Evolutionary conservation across 2,329 filamentous ascomycete species (phyloP).

Genomic region (Scolecobasidium constrictum): DNA sequence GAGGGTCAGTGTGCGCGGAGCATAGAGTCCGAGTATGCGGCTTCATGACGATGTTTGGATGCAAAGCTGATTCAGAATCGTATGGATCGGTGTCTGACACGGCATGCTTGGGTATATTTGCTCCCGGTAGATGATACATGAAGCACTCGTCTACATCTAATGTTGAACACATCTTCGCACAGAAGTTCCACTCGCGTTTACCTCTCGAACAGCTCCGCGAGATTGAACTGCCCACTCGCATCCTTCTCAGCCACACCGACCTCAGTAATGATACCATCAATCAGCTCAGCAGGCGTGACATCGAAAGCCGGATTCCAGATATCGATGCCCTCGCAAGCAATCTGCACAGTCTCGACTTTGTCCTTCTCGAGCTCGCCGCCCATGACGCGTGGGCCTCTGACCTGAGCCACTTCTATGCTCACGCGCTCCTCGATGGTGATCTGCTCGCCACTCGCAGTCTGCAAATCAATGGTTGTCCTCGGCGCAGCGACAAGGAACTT

Average conservation of each 20-base stretch:
- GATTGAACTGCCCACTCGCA: constrained; percentile 55
- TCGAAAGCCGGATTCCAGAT: constrained; percentile 99
- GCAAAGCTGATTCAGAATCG: too few species aligned
- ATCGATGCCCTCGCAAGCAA: constrained; percentile 62
- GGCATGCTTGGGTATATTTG: too few species aligned
- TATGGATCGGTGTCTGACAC: too few species aligned
- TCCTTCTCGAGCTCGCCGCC: constrained; percentile 49
- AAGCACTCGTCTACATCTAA: too few species aligned
- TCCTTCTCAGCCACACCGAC: constrained; percentile 76
- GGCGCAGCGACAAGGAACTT: constrained; percentile 94
- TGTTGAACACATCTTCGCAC: too few species aligned
- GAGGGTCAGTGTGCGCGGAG: too few species aligned
- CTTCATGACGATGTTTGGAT: too few species aligned
- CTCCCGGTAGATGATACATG: too few species aligned
- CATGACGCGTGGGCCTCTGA: constrained; percentile 62
- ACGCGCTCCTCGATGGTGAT: constrained; percentile 90
- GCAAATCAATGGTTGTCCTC: constrained; percentile 83
- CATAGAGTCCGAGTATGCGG: too few species aligned
- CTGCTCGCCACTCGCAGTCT: constrained; percentile 62
- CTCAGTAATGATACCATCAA: constrained; percentile 92
- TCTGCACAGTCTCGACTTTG: constrained; percentile 63
- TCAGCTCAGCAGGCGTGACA: constrained; percentile 77
- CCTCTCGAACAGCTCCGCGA: constrained; percentile 31
- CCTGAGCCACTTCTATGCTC: constrained; percentile 68
- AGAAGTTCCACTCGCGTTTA: too few species aligned